These are phyloP conservation scores for Ampelomyces quisqualis DNA, from an alignment of 2,329 filamentous ascomycete species.

Conservation along the genomic window DNA sequence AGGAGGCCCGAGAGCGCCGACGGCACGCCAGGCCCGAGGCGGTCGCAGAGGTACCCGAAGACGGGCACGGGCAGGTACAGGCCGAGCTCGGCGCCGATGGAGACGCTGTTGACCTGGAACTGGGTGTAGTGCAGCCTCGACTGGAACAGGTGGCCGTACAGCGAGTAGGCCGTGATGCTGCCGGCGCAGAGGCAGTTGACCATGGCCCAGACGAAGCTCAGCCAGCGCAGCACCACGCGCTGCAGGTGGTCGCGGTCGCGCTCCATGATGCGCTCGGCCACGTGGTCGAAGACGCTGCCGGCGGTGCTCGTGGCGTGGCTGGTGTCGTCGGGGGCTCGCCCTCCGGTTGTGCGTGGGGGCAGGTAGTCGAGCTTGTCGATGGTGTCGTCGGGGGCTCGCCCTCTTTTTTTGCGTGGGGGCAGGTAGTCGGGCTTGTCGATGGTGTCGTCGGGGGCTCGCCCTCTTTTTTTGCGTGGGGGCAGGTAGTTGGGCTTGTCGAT, in stretches of 20 bases:
- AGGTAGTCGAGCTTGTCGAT: constrained; percentile 53
- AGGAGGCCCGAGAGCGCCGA: constrained; percentile 70
- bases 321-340: constrained; percentile 36
- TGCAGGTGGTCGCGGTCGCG: constrained; percentile 58
- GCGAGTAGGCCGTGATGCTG: constrained; percentile 87
- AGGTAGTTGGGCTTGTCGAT: constrained; percentile 53
- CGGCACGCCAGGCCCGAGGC: constrained; percentile 75
- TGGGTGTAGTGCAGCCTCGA: constrained; percentile 84
- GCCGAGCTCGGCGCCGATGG: constrained; percentile 81
- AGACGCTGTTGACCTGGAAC: constrained; percentile 86
- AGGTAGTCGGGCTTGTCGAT: constrained; percentile 56
- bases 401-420: too few relatives aligned
- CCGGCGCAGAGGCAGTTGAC: constrained; percentile 76
- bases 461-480: too few relatives aligned
- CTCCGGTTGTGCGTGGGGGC: too few relatives aligned
- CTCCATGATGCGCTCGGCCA: constrained; percentile 61
- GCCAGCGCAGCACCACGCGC: constrained; percentile 54
- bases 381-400: constrained; percentile 36
- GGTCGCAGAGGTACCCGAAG: constrained; percentile 89
- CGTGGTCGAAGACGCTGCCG: constrained; percentile 60
- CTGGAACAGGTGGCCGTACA: constrained; percentile 91
- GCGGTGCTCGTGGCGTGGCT: constrained; percentile 51
- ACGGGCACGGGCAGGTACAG: constrained; percentile 91
- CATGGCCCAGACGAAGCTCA: constrained; percentile 62
- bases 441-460: constrained; percentile 30